Evolutionary conservation across 2,329 filamentous ascomycete species (phyloP), one percentile per base, ranked within the genome.

Genomic region (Colletotrichum echinochloae): DNA sequence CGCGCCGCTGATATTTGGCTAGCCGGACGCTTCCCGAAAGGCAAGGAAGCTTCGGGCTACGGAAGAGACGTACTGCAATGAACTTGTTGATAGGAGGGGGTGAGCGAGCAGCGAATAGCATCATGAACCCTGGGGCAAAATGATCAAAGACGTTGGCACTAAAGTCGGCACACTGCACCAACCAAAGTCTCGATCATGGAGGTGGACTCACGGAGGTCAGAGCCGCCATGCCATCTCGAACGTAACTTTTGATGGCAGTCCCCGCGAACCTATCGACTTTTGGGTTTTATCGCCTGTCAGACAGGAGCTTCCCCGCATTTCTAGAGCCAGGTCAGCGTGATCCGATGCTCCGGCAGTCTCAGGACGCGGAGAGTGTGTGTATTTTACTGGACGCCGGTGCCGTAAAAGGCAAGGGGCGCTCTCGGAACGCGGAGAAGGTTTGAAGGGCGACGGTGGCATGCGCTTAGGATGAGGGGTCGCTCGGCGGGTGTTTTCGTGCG

Each of bases 221-320:
- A 30, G 26, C 37, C 62, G 49, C 51, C 55, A 51, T 66, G 48
- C 33, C 66, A 66, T 55, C 63, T 28, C 37, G 18, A 37, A 67
- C 18, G 54, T 59, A 44, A 57, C 26, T 67, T n/a, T 67, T 28
- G n/a, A 6, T 18, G 51, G 51, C 44, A 61, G 55, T 41, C 37
- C 41, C 20, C n/a, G 63, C 28, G 63, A 44, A 70, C 57, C 57
- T 23, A 57, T 55, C 30, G 28, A 62, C 60, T 61, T 28, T 61
- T 33, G 33, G 41, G 62, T 16, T 41, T 37, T 57, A 46, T 66
- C 18, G 56, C 49, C 56, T 66, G 66, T 57, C 51, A 61, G 30
- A 30, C 35, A 20, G 48, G 57, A 67, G 51, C 52, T 67, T 67
- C 67, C 64, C 68, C 68, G 64, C 64, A 71, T 71, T 71, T 71